These are phyloP conservation scores for Batkoa obscura DNA, from an alignment of 371 early-diverging fungal genomes.

Conservation along the genomic window DNA sequence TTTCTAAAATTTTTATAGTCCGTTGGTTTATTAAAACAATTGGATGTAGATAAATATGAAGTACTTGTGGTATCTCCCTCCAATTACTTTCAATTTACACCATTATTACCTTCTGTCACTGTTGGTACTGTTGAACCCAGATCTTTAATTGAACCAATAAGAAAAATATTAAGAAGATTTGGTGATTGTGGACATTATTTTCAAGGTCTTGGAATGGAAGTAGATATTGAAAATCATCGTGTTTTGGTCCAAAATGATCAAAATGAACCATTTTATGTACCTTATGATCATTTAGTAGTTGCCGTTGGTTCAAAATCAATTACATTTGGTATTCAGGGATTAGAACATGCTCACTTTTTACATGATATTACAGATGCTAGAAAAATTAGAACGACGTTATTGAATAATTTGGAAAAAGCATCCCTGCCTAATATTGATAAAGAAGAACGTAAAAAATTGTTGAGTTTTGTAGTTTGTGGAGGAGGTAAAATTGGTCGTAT, in stretches of 20 bases:
- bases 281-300: constrained; percentile 61
- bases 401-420: constrained; percentile 69
- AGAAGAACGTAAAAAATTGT: constrained; percentile 51
- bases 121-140: constrained; percentile 68
- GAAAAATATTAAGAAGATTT: constrained; percentile 26
- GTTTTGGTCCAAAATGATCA: constrained; percentile 23
- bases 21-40: constrained; percentile 26
- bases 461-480: constrained; percentile 73
- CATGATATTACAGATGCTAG: constrained; percentile 58
- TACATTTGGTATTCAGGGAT: constrained; percentile 60
- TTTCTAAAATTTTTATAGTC: not conserved
- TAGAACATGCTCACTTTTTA: constrained; percentile 43
- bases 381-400: constrained; percentile 37
- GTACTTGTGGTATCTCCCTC: constrained; percentile 49
- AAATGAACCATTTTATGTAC: constrained; percentile 28
- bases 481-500: constrained; percentile 28
- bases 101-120: constrained; percentile 51
- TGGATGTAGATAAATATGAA: constrained; percentile 51
- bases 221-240: constrained; percentile 41
- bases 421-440: constrained; percentile 45
- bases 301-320: constrained; percentile 63
- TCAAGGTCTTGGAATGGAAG: constrained; percentile 39
- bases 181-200: constrained; percentile 17
- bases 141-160: constrained; percentile 49
- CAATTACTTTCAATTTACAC: constrained; percentile 80